These are phyloP conservation scores for Linum usitatissimum DNA, from an alignment of 345 rosid genomes.

Conservation along the genomic window DNA sequence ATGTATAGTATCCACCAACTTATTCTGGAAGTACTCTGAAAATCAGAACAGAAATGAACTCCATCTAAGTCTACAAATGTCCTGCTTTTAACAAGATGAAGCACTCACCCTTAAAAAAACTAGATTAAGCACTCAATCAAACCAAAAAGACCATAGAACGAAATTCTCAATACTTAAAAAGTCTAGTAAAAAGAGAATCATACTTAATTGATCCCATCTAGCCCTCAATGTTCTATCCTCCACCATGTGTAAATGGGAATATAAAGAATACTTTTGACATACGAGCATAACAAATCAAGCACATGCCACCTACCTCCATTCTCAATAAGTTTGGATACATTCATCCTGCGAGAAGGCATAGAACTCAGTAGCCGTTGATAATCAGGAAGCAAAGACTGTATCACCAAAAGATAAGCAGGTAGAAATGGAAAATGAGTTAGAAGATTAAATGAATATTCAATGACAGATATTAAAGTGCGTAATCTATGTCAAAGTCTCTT, in stretches of 20 bases:
- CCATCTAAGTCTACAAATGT: too few species aligned
- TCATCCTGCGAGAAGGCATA: slow-evolving; percentile 95
- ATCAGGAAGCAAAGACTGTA: slow-evolving; percentile 99
- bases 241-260: too few species aligned
- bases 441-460: slow-evolving; percentile 4
- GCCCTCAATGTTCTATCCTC: too few species aligned
- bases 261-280: too few species aligned
- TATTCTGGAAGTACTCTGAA: slow-evolving; percentile 96
- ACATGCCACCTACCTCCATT: slow-evolving; percentile 59
- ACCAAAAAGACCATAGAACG: too few species aligned
- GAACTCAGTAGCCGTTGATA: slow-evolving; percentile 98
- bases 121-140: too few species aligned
- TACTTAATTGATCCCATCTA: too few species aligned
- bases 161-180: too few species aligned
- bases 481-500: background rate
- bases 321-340: slow-evolving; percentile 84
- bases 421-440: slow-evolving; percentile 28
- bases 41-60: slow-evolving; percentile 15
- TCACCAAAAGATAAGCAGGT: slow-evolving; percentile 35
- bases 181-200: too few species aligned
- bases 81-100: too few species aligned
- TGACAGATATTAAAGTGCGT: background rate
- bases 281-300: slow-evolving; percentile 1
- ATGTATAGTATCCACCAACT: slow-evolving; percentile 99
- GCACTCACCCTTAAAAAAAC: too few species aligned